phyloP scores from a whole-genome alignment of 1,284 basidiomycete species.

The Xanthoconium separans region DNA sequence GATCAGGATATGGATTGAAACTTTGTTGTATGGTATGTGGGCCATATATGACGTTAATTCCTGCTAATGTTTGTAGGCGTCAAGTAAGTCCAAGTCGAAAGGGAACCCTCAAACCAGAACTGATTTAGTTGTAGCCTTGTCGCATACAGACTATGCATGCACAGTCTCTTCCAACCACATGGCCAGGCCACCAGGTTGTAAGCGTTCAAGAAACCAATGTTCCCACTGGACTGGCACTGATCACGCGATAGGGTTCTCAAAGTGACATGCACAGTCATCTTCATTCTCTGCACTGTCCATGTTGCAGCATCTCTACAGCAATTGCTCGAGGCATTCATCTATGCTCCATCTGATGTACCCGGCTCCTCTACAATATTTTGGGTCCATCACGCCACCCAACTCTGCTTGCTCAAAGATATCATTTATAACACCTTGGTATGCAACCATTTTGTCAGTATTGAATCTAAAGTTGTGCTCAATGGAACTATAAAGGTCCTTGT shows the following conservation, averaged over 20 bases:
- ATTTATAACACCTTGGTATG: background rate
- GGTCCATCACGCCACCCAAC: background rate
- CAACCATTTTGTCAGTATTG: no score
- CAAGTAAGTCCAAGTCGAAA: background rate
- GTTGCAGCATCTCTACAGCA: background rate
- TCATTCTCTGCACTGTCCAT: background rate
- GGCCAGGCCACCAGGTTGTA: background rate
- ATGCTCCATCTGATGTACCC: background rate
- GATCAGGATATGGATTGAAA: conserved; percentile 5
- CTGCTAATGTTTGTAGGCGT: background rate
- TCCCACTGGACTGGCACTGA: no score
- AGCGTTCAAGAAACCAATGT: background rate
- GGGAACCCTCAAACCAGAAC: background rate
- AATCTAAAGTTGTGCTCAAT: background rate
- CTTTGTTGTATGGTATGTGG: conserved; percentile 9
- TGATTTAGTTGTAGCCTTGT: background rate
- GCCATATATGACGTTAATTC: background rate
- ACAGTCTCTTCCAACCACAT: background rate
- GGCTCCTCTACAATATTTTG: background rate
- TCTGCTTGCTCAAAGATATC: background rate
- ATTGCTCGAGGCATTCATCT: conserved; percentile 2
- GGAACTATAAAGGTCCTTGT: no score
- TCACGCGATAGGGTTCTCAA: background rate
- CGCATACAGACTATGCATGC: background rate
- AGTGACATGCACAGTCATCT: background rate